Conservation (phyloP, 306 rosid genomes). For the Lithocarpus polystachyus region DNA sequence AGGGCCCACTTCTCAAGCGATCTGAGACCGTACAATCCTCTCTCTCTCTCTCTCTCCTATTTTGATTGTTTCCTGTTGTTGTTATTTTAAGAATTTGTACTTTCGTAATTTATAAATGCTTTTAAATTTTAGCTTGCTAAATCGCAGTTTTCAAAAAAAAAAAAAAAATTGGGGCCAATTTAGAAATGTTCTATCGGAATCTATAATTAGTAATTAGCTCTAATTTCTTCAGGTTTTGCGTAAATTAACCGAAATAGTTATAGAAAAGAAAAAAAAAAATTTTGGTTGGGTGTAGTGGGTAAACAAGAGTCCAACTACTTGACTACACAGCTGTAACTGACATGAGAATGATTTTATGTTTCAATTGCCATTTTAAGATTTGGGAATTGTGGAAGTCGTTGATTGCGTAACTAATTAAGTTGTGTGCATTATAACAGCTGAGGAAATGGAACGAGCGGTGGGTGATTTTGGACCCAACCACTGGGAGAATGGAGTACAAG, state of each 20-base stretch:
- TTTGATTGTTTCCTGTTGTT: neutral
- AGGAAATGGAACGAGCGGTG: constrained; percentile 98
- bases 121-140: neutral
- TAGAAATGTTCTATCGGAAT: neutral
- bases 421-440: constrained; percentile 42
- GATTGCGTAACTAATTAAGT: neutral
- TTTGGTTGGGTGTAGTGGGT: neutral
- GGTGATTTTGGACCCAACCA: constrained; percentile 87
- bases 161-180: neutral
- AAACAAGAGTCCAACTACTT: neutral
- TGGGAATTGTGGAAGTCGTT: neutral
- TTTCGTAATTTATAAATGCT: neutral
- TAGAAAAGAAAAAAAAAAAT: neutral
- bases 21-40: constrained; percentile 77
- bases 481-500: constrained; percentile 99
- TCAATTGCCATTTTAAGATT: neutral
- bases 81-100: neutral
- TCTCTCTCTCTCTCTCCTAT: neutral
- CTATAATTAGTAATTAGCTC: neutral
- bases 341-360: neutral
- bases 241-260: neutral
- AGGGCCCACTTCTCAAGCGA: constrained; percentile 98
- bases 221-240: neutral
- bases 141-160: neutral
- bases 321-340: neutral